Conservation (phyloP, 176 grass and related monocot species). For the bread wheat (Triticum aestivum) region IWGSC_CS_RefSeq_v2.1 NC_057802.1:616967002-616967501, state of each 20-base stretch:
- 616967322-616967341: constrained; percentile 94
- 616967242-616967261: constrained; percentile 42
- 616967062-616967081: too few species aligned
- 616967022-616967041: too few species aligned
- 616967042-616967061: too few species aligned
- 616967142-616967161: too few species aligned
- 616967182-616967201: too few species aligned
- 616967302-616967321: constrained; percentile 88
- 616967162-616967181: too few species aligned
- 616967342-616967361: constrained; percentile 84
- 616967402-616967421: constrained; percentile 89
- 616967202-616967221: too few species aligned
- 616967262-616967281: constrained; percentile 79
- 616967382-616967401: constrained; percentile 94
- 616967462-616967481: constrained; percentile 94
- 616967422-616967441: constrained; percentile 90
- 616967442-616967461: constrained; percentile 92
- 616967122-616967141: too few species aligned
- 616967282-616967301: constrained; percentile 92
- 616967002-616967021: too few species aligned
- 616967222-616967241: too few species aligned
- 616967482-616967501: constrained; percentile 93
- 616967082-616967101: too few species aligned
- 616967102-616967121: too few species aligned
- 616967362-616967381: constrained; percentile 96